Evolutionary conservation across 2,329 filamentous ascomycete species (phyloP), one percentile per base, ranked within the genome.

Genomic region (Diaporthe destruens): DNA sequence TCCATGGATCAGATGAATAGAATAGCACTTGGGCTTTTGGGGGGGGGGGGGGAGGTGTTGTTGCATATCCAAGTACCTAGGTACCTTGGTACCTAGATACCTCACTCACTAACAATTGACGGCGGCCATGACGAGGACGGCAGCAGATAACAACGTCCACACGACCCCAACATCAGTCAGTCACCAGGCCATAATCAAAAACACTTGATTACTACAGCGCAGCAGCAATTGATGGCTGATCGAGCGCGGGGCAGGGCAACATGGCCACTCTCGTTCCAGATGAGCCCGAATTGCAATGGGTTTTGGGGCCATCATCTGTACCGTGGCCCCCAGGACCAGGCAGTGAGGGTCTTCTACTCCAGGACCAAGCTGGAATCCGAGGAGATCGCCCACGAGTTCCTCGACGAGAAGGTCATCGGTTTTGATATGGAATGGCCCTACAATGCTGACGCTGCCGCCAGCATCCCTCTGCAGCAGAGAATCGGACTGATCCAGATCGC

Each of bases 341-440:
- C 85, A 65, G 89, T 94, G 63, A 88, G 87, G 71, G 89, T 97
- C 0, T 90, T 96, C 78, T 98, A 98, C 81, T 97, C 94, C 84
- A 90, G 85, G 59, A 92, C 86, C 72, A 88, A 87, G 59, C 84
- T 89, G 49, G 89, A 89, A 5, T 92, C 93, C 23, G 94, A 98
- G 80, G 82, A 84, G 6, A 87, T 93, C 14, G 86, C 90, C 73
- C 84, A 88, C 70, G 87, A 92, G 71, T 98, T 98, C 76, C 79
- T 91, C 47, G 76, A 87, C 44, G 90, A 96, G 77, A 85, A 89
- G 51, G 82, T 97, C 1, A 80, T 98, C n/a, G 95, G 95, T 0
- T 95, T 98, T 74, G 95, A 98, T 78, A 87, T 98, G 75, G 96
- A 98, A 83, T 98, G 96, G 96, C 87, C 90, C 68, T 76, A 84